Evolutionary conservation across 371 early-diverging fungal species (phyloP), one percentile per base, ranked within the genome.

Genomic region (Circinella minor): DNA sequence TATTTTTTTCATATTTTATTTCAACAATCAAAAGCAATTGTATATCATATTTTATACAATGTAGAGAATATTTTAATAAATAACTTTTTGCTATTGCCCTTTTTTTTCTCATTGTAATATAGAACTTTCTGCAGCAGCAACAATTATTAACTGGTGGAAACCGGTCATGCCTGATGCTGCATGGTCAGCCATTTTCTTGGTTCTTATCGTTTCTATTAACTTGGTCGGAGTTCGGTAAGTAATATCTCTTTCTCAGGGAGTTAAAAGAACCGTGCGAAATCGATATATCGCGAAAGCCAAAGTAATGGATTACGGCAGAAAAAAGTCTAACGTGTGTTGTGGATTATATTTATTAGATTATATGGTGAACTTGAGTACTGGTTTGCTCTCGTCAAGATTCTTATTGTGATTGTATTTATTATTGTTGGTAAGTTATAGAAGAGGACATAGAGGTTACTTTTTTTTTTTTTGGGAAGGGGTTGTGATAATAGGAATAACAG

Each of bases 301-400:
- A 43, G 3, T 43, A 2, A 9, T 43, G 43, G 43, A 43, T 43
- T 11, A 43, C 43, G 11, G 11, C 43, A 43, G 0, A 43, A 27
- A 27, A 27, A 27, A 27, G 27, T 27, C 27, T 27, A 27, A 27
- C 27, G 27, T 27, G 27, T 27, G 27, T 27, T 27, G 27, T 27
- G 27, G 27, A 27, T 27, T 27, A 27, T 27, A 43, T 43, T 3
- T 9, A 43, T 43, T 62, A 70, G 73, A 66, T 60, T 84, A 0
- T 89, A 88, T 69, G 93, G 91, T 73, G 93, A 92, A 73, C 67
- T 88, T 15, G 93, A 92, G 77, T 92, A 91, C 70, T 91, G 92
- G 92, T 88, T 93, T 76, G 80, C 90, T 14, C 66, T 87, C 47
- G 77, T 92, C 64, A 92, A 93, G 71, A 89, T 93, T 37, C 72